Conservation (phyloP, 2,329 filamentous ascomycete genomes). For the Hypoxylon sp. region DNA sequence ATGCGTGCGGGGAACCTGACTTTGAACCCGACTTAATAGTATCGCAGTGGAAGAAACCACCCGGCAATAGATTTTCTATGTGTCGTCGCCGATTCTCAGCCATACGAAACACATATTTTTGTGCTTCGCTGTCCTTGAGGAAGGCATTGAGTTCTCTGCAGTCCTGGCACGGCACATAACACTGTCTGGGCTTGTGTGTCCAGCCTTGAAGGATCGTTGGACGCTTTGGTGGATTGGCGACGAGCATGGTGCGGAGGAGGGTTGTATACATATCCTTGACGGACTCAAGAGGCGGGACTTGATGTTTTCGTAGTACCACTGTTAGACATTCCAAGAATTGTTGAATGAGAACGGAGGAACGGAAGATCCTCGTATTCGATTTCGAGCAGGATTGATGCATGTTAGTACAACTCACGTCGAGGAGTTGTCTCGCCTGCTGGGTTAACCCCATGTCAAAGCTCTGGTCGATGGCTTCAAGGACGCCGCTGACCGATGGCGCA, state of each 20-base stretch:
- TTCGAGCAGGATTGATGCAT: conserved; percentile 9
- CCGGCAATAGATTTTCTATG: conserved; percentile 5
- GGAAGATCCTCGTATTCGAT: neutral
- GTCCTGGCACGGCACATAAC: conserved; percentile 4
- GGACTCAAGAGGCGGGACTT: conserved; percentile 8
- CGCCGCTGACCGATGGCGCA: neutral
- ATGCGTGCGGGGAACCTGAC: neutral
- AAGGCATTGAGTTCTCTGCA: conserved; percentile 29
- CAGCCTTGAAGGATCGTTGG: conserved; percentile 20
- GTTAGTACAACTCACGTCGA: conserved; percentile 24
- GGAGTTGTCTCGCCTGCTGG: conserved; percentile 3
- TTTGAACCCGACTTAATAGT: neutral
- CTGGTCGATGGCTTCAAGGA: conserved; percentile 14
- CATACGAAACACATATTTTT: conserved; percentile 9
- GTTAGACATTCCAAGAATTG: conserved; percentile 19
- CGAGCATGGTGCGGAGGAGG: conserved; percentile 27
- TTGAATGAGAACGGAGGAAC: neutral
- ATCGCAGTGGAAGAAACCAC: neutral
- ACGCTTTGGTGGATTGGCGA: conserved; percentile 5
- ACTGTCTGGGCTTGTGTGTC: conserved; percentile 13
- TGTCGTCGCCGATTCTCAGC: conserved; percentile 9
- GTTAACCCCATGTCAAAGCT: conserved; percentile 19
- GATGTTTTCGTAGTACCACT: conserved; percentile 11
- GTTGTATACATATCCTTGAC: conserved; percentile 16
- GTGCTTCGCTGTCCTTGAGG: conserved; percentile 2